These are phyloP conservation scores for Boletellus deceptivus DNA, from an alignment of 1,284 basidiomycete species.

Conservation along the genomic window DNA sequence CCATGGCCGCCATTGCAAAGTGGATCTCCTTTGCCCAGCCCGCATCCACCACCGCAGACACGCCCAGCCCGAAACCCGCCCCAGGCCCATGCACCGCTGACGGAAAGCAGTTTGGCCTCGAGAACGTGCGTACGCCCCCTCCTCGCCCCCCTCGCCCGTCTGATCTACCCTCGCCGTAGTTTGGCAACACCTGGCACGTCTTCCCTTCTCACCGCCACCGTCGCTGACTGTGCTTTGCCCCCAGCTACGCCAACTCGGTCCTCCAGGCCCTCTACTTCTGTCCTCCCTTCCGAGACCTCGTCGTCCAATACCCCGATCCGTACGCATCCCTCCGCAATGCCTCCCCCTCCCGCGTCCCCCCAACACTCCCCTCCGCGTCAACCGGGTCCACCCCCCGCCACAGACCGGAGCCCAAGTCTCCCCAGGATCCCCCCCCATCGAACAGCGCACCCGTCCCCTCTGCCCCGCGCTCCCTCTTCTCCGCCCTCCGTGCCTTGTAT, in stretches of 20 bases:
- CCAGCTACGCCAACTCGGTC: conserved; percentile 96
- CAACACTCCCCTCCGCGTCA: conserved; percentile 23
- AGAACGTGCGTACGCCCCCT: conserved; percentile 69
- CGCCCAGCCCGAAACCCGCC: conserved; percentile 31
- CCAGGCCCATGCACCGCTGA: conserved; percentile 53
- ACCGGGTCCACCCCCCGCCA: conserved; percentile 38
- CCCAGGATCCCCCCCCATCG: conserved; percentile 25
- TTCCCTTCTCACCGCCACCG: conserved; percentile 1
- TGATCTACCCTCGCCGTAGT: conserved; percentile 42
- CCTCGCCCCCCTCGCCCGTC: background rate
- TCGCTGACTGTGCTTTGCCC: conserved; percentile 19
- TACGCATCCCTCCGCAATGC: conserved; percentile 28
- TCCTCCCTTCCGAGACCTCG: conserved; percentile 74
- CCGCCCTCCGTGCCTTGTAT: conserved; percentile 90
- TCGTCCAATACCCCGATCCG: conserved; percentile 57
- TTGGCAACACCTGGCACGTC: conserved; percentile 79
- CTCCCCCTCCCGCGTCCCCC: conserved; percentile 13
- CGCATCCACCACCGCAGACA: conserved; percentile 24
- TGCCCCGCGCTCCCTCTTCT: conserved; percentile 76
- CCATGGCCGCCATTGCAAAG: conserved; percentile 31
- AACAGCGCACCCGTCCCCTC: conserved; percentile 47
- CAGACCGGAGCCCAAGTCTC: conserved; percentile 50
- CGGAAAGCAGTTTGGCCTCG: conserved; percentile 84
- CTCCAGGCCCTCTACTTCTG: conserved; percentile 94
- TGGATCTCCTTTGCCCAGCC: conserved; percentile 40